phyloP scores from a whole-genome alignment of 1,139 yeast species.

The Blastobotrys illinoisensis region DNA sequence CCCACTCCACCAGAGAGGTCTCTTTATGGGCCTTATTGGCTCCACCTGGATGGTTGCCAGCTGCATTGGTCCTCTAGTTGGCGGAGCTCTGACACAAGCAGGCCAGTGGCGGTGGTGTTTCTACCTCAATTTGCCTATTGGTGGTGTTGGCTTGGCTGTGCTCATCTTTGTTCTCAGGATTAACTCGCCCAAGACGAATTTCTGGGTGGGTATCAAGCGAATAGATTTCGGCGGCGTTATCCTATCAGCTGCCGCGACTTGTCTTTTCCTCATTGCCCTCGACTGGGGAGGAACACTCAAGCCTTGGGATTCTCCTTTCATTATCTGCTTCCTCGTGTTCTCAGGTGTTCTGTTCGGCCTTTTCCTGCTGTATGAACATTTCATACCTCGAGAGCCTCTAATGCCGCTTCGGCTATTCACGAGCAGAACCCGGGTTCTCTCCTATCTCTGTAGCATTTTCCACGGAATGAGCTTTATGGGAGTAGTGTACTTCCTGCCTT shows the following conservation, averaged over 20 bases:
- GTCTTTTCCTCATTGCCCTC: conserved; percentile 42
- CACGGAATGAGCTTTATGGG: conserved; percentile 45
- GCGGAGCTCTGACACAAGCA: conserved; percentile 58
- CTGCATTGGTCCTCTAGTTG: conserved; percentile 63
- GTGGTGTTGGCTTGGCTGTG: conserved; percentile 46
- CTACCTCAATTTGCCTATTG: conserved; percentile 63
- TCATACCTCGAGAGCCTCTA: conserved; percentile 47
- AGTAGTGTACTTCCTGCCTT: conserved; percentile 41
- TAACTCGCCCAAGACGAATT: conserved; percentile 44
- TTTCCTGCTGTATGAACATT: conserved; percentile 36
- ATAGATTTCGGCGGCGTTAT: conserved; percentile 46
- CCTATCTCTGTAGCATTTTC: conserved; percentile 36
- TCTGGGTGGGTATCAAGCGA: conserved; percentile 35
- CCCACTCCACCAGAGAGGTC: conserved; percentile 50
- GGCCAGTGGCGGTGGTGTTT: conserved; percentile 83
- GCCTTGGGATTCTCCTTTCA: conserved; percentile 50
- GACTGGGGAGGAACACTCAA: conserved; percentile 47
- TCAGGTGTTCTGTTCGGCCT: conserved; percentile 38
- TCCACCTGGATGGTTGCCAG: conserved; percentile 51
- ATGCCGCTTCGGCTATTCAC: conserved; percentile 41
- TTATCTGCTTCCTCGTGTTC: conserved; percentile 45
- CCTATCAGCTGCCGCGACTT: conserved; percentile 40
- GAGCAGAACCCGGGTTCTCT: conserved; percentile 29
- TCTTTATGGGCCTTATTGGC: conserved; percentile 42
- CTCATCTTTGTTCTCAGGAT: conserved; percentile 39